Evolutionary conservation across 129 eudicot species (phyloP), one percentile per base, ranked within the genome.

Genomic region (Chrysanthemum lavandulifolium): DNA sequence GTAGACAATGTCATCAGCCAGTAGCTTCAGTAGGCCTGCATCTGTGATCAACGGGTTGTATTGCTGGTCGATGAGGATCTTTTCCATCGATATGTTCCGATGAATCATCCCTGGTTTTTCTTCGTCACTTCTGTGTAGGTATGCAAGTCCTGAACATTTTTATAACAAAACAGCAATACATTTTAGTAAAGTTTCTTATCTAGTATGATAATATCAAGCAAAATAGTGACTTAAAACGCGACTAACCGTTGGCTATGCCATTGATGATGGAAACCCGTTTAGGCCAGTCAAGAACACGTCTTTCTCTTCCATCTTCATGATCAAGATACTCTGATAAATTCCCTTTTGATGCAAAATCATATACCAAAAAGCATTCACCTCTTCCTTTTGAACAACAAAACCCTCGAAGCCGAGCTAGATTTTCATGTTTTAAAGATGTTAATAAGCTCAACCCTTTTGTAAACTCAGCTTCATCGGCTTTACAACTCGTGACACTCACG

Each of bases 221-320:
- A 15, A 33, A 43, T 7, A 40, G 10, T 18, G 5, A 14, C 16
- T 58, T 25, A 27, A 36, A 25, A 67, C 31, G 15, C 3, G 23
- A 76, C 86, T 23, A 69, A 92, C 98, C 96, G 85, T 81, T 92
- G 18, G 95, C 98, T 50, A 92, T 83, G 49, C 98, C 98, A 65
- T 76, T 70, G 80, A 92, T 86, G 82, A 92, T 85, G 13, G 87
- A 76, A 82, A 92, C 85, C 74, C 91, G 79, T 10, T 79, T 89
- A 6, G 87, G 52, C 98, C 98, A 92, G 53, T 89, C 95, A 80
- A 92, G 91, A 72, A 85, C 63, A 21, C 13, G 19, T 61, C 61
- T 60, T 67, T 74, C 76, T 23, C 78, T 81, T 61, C 74, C 83
- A 64, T 83, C 81, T 3, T 71, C 84, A 7, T 54, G 61, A 65